A percentile compares a stretch with the other conserved stretches of the same genome.
Evolutionary conservation across 2,329 filamentous ascomycete species (phyloP).

Genomic region (Aspergillus sp.): DNA sequence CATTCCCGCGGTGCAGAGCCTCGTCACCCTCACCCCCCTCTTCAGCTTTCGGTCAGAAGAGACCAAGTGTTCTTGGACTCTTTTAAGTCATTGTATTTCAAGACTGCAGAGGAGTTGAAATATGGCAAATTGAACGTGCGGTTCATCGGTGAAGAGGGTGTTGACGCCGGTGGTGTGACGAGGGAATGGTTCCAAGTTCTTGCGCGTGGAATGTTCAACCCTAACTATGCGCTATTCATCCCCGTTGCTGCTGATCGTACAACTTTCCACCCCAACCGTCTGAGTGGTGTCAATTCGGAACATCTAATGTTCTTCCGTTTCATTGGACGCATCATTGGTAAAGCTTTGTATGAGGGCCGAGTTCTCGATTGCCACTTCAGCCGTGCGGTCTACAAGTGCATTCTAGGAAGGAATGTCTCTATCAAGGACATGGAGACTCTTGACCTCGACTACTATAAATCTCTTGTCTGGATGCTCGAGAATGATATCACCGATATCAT

Average conservation of each 20-base stretch:
- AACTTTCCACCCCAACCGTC: slow-evolving; percentile 95
- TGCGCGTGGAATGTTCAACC: slow-evolving; percentile 96
- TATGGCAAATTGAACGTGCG: slow-evolving; percentile 97
- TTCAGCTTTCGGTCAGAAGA: slow-evolving; percentile 83
- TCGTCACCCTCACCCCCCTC: slow-evolving; percentile 63
- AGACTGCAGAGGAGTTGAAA: slow-evolving; percentile 93
- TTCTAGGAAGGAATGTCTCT: slow-evolving; percentile 86
- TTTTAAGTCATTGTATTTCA: slow-evolving; percentile 97
- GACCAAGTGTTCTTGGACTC: slow-evolving; percentile 97
- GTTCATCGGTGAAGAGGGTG: slow-evolving; percentile 94
- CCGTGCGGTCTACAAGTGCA: slow-evolving; percentile 95
- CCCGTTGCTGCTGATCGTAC: slow-evolving; percentile 95
- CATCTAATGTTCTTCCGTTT: slow-evolving; percentile 99
- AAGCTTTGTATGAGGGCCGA: slow-evolving; percentile 91
- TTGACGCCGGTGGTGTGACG: slow-evolving; percentile 94
- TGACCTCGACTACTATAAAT: slow-evolving; percentile 98
- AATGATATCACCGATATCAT: slow-evolving; percentile 98
- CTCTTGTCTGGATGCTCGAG: slow-evolving; percentile 93
- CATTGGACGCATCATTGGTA: slow-evolving; percentile 95
- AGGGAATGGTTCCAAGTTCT: slow-evolving; percentile 99
- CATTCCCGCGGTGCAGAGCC: slow-evolving; percentile 65
- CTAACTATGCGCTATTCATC: slow-evolving; percentile 92
- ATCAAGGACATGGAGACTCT: slow-evolving; percentile 99
- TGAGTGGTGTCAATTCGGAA: slow-evolving; percentile 89
- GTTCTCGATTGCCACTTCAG: slow-evolving; percentile 98